Evolutionary conservation across 176 grass and related monocot species (phyloP).

Genomic region (Oryza meyeriana): DNA sequence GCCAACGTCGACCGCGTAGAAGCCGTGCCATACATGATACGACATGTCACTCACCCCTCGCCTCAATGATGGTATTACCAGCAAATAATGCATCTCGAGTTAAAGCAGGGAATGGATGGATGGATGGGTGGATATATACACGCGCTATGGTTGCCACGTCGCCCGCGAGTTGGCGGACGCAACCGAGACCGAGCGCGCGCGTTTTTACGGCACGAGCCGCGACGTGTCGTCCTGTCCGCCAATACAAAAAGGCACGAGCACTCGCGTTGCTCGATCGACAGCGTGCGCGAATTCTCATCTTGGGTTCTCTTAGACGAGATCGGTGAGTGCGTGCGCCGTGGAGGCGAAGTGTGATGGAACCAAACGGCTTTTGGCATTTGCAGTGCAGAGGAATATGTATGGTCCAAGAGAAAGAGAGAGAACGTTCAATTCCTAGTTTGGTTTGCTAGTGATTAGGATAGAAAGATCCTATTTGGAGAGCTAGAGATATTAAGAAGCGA

Average conservation of each 20-base stretch:
- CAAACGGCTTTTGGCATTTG: not conserved
- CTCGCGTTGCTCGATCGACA: not conserved
- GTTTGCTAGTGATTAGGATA: not conserved
- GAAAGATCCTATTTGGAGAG: too few species aligned
- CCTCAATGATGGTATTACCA: not conserved
- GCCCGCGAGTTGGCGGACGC: not conserved
- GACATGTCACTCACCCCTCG: not conserved
- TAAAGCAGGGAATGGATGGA: not conserved
- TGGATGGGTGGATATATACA: too few species aligned
- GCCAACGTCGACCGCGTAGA: not conserved
- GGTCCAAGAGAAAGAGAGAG: not conserved
- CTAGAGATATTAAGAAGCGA: too few species aligned
- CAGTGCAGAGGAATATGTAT: not conserved
- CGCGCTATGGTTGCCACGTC: constrained; percentile 17
- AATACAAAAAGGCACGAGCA: not conserved
- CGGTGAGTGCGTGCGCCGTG: not conserved
- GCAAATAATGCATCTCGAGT: constrained; percentile 5
- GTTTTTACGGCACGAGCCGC: not conserved
- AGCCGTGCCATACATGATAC: not conserved
- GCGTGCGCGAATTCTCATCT: not conserved
- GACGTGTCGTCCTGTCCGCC: constrained; percentile 23
- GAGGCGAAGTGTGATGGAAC: not conserved
- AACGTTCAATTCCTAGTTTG: not conserved
- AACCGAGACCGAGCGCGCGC: not conserved
- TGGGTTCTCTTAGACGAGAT: not conserved